Evolutionary conservation across 495 filamentous ascomycete genomes (phyloP), one percentile per base, ranked within the genome.

Genomic region (Penicillium coprophilum): DNA sequence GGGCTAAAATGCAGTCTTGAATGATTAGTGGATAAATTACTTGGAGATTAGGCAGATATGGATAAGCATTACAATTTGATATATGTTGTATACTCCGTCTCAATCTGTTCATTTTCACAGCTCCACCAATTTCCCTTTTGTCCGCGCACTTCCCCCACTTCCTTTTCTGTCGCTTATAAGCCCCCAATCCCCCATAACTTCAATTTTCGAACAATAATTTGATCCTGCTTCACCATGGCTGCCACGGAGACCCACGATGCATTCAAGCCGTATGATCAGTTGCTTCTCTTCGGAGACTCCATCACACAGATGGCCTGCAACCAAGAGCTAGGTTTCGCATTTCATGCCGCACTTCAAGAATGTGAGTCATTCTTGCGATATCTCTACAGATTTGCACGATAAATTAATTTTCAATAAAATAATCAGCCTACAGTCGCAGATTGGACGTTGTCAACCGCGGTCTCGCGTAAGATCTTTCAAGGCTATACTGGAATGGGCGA

Each of bases 251-350:
- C 32, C 8, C 19, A 15, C 4, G 55, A 56, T 45, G 51, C 57
- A 20, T 69, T 64, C 60, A 59, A 68, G 57, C 76, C 77, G n/a
- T 81, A 81, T 56, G 82, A 85, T 54, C 89, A 92, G 64, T 82
- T 93, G 63, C 75, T 93, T 41, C 82, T 93, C 20, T 90, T 95
- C 63, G 90, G 90, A 28, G 90, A 95, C 66, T 91, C 88, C 27
- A 83, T 95, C 60, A 86, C 88, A 21, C 82, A 95, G 63, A 71
- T 76, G 34, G 80, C 82, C 39, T 78, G 76, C 53, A 75, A 78
- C 48, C 74, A 84, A 57, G 65, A 79, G 4, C 63, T 79, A 52
- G 88, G 86, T 24, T 92, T 91, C 68, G 85, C 79, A 9, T 87
- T 93, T 57, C 82, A 83, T 57, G 80, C 87, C 36, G 86, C 82